phyloP scores from a whole-genome alignment of 2,329 filamentous ascomycete species.

The Trichoderma polysporum region DNA sequence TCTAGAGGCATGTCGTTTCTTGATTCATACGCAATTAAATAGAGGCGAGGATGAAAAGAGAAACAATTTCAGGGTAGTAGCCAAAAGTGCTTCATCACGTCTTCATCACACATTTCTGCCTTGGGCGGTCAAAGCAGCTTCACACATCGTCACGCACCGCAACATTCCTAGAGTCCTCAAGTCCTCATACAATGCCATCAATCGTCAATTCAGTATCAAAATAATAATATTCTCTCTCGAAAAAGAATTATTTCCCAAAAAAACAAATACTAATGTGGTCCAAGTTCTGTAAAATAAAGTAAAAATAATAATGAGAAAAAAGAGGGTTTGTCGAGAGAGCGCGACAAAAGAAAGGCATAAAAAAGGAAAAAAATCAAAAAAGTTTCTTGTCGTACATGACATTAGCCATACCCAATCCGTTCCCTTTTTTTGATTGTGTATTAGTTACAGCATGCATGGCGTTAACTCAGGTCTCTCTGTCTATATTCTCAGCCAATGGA shows the following conservation, averaged over 20 bases:
- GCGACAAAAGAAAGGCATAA: background rate
- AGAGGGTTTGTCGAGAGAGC: slow-evolving; percentile 23
- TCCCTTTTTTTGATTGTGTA: slow-evolving; percentile 38
- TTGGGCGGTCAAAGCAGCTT: background rate
- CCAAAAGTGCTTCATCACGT: background rate
- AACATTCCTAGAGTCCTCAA: background rate
- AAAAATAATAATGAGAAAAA: background rate
- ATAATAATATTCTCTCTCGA: background rate
- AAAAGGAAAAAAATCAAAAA: slow-evolving; percentile 23
- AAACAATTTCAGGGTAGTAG: background rate
- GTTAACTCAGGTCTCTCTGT: slow-evolving; percentile 32
- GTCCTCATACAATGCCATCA: background rate
- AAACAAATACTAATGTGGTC: slow-evolving; percentile 3
- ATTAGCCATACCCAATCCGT: slow-evolving; percentile 35
- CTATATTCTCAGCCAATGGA: slow-evolving; percentile 37
- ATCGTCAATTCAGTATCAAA: background rate
- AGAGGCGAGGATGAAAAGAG: background rate
- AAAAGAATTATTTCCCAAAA: background rate
- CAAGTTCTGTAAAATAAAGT: background rate
- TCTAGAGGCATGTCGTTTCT: background rate
- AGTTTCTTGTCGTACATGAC: slow-evolving; percentile 37
- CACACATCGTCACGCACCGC: background rate
- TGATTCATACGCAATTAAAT: background rate
- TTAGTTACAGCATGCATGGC: slow-evolving; percentile 39
- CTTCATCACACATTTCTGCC: background rate